Conservation (phyloP, 2,329 filamentous ascomycete species). For the Aspergillus japonicus region DNA sequence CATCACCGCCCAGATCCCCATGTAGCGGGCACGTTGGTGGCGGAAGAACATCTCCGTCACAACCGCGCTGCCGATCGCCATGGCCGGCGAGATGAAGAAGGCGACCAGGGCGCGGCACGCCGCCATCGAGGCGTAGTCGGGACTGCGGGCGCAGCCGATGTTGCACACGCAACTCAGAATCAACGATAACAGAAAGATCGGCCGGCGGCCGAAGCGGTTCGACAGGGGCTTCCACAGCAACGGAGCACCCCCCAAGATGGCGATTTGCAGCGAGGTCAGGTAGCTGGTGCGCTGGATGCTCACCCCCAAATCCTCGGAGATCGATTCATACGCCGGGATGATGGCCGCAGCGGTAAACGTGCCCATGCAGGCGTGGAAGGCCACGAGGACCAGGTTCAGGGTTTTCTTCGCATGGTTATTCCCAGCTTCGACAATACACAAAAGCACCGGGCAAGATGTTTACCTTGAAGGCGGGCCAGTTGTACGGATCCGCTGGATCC, state of each 20-base stretch:
- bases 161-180: constrained; percentile 49
- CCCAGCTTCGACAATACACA: background rate
- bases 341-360: constrained; percentile 56
- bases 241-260: constrained; percentile 52
- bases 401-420: constrained; percentile 19
- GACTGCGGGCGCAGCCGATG: constrained; percentile 52
- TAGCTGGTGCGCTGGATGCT: constrained; percentile 53
- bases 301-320: constrained; percentile 51
- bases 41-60: constrained; percentile 58
- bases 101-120: constrained; percentile 50
- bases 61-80: constrained; percentile 54
- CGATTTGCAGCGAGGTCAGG: constrained; percentile 55
- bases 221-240: constrained; percentile 56
- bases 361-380: constrained; percentile 57
- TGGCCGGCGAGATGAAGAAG: constrained; percentile 55
- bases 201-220: constrained; percentile 53
- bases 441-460: background rate
- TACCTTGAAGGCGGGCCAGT: constrained; percentile 10
- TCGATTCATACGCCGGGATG: constrained; percentile 52
- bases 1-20: constrained; percentile 56
- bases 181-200: constrained; percentile 54
- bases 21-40: constrained; percentile 51
- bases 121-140: constrained; percentile 50
- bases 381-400: constrained; percentile 50
- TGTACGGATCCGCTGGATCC: constrained; percentile 14